Percentiles rank a stretch among this genome's conserved stretches.
phyloP scores from a whole-genome alignment of 1,284 basidiomycete genomes.

The Cryptococcus deneoformans region DNA sequence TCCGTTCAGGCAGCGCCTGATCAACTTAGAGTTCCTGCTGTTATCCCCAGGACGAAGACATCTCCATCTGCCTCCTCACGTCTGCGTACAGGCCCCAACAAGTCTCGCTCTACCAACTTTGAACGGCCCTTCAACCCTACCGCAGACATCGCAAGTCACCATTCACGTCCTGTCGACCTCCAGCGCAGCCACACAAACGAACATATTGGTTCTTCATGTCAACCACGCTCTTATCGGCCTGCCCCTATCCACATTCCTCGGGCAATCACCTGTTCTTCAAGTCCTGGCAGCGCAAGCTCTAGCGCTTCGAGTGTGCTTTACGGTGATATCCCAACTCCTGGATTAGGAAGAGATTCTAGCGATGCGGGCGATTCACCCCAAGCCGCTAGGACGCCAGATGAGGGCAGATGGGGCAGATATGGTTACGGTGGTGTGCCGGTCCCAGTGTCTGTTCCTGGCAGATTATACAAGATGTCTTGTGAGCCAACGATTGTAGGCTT shows the following conservation, averaged over 20 bases:
- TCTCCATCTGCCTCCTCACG: slow-evolving; percentile 7
- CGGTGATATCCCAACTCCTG: slow-evolving; percentile 35
- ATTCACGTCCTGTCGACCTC: slow-evolving; percentile 4
- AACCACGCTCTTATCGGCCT: slow-evolving; percentile 2
- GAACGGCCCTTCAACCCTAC: slow-evolving; percentile 9
- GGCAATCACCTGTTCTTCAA: neutral
- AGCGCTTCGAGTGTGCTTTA: slow-evolving; percentile 19
- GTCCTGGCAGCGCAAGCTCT: neutral
- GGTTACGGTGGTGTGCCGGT: neutral
- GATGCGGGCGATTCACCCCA: slow-evolving; percentile 20
- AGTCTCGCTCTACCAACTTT: slow-evolving; percentile 13
- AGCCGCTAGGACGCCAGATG: slow-evolving; percentile 17
- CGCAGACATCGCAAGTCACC: slow-evolving; percentile 8
- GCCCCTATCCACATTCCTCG: slow-evolving; percentile 3
- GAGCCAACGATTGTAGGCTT: neutral
- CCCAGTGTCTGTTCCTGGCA: neutral
- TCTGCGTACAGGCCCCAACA: slow-evolving; percentile 10
- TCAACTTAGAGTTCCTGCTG: slow-evolving; percentile 9
- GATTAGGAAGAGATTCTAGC: slow-evolving; percentile 27
- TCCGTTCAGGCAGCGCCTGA: slow-evolving; percentile 1
- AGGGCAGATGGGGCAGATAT: slow-evolving; percentile 3
- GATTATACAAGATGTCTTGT: too few relatives aligned
- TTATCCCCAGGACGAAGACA: slow-evolving; percentile 11
- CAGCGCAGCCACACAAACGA: slow-evolving; percentile 13
- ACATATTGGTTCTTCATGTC: neutral